Evolutionary conservation across 2,329 filamentous ascomycete genomes (phyloP).

Genomic region (Fusarium sp.): DNA sequence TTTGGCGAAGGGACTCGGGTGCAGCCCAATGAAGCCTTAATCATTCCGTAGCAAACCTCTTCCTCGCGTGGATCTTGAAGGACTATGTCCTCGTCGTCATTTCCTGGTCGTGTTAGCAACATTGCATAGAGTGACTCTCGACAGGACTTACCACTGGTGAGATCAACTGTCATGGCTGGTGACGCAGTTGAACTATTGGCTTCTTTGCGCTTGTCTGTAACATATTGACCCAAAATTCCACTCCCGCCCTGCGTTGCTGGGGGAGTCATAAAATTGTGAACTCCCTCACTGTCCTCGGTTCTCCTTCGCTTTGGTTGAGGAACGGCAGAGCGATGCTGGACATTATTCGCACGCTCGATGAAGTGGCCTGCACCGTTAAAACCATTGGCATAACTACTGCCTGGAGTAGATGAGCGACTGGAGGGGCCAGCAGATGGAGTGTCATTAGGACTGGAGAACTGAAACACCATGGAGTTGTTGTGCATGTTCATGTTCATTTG

Average conservation of each 20-base stretch:
- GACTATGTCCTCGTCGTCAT: slow-evolving; percentile 66
- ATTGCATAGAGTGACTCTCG: slow-evolving; percentile 13
- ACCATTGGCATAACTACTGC: slow-evolving; percentile 34
- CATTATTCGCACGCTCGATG: slow-evolving; percentile 79
- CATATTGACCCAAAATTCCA: slow-evolving; percentile 70
- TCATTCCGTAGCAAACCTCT: slow-evolving; percentile 82
- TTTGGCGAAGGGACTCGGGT: slow-evolving; percentile 74
- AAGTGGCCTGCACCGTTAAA: slow-evolving; percentile 62
- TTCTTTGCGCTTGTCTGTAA: slow-evolving; percentile 67
- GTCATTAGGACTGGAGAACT: slow-evolving; percentile 51
- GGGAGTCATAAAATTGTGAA: slow-evolving; percentile 48
- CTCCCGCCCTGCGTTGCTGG: slow-evolving; percentile 51
- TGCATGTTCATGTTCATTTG: slow-evolving; percentile 44
- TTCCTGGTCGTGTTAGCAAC: slow-evolving; percentile 33
- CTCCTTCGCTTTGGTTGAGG: slow-evolving; percentile 73
- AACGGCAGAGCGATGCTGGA: slow-evolving; percentile 68
- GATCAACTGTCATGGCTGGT: slow-evolving; percentile 61
- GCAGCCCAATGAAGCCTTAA: slow-evolving; percentile 74
- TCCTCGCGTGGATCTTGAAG: slow-evolving; percentile 69
- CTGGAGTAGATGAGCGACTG: slow-evolving; percentile 46
- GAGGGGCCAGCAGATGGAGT: slow-evolving; percentile 45
- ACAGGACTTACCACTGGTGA: slow-evolving; percentile 58
- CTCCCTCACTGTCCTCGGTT: slow-evolving; percentile 54
- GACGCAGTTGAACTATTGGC: slow-evolving; percentile 42
- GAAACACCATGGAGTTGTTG: slow-evolving; percentile 51